Base-by-base conservation (phyloP, 2,329 filamentous ascomycete species). In the Claviceps sp. region DNA sequence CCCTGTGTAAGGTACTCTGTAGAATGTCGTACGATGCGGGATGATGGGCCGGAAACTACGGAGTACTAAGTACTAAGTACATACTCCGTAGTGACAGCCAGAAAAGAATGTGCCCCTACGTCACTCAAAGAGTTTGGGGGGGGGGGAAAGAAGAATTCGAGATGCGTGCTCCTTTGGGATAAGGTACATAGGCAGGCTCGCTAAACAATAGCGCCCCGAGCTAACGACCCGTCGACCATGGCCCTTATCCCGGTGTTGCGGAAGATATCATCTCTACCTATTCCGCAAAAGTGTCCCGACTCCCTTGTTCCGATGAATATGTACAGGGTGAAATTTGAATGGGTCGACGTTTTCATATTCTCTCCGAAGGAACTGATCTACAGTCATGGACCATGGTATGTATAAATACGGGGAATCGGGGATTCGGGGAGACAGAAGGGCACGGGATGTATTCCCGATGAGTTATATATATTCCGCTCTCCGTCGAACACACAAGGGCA, bases 11-110 rank as follows among this genome's bases (percentile, higher is more conserved):
- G 20, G 5, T 24, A 22, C 30, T 34, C 9, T 34, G 30, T 30
- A 34, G n/a, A 18, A 49, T 49, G 38, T 49, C 47, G 47, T 49
- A 49, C 47, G 47, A 43, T 49, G 26, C 47, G 24, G 47, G 24
- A 43, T 20, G 34, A 49, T 42, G 20, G 37, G 2, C 18, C 22
- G 37, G 38, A 40, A 20, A 37, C 14, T 34, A 48, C 37, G 41
- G 47, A 11, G 24, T 24, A 24, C 24, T 22, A 22, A 4, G 18
- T 18, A 18, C 18, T 18, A 18, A 18, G 18, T 18, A 18, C 18
- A 18, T 18, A 18, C 18, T 18, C 18, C 18, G 22, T 30, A 41
- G 47, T 48, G 47, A 2, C 26, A 22, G 14, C 20, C 42, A 14
- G 37, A 14, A 48, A 16, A 48, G 30, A 11, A 20, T 30, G 20